Evolutionary conservation across 2,329 filamentous ascomycete species (phyloP).

Genomic region (Westerdykella ornata): DNA sequence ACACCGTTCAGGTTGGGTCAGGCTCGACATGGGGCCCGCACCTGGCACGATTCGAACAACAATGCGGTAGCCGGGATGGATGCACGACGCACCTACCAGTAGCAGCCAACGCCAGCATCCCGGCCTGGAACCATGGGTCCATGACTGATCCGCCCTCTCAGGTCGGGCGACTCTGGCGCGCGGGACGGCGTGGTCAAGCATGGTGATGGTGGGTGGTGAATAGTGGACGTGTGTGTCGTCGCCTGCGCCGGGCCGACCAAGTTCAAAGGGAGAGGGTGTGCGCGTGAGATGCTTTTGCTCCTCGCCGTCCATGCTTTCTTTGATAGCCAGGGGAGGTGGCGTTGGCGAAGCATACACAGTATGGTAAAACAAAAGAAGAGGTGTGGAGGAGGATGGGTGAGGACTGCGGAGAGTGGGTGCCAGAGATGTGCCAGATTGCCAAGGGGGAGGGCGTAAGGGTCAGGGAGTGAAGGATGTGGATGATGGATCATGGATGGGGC

Average conservation of each 20-base stretch:
- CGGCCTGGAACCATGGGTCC: constrained; percentile 28
- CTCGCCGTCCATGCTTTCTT: background rate
- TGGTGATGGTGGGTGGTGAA: constrained; percentile 29
- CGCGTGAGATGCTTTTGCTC: background rate
- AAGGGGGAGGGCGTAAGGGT: no score
- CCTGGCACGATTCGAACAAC: constrained; percentile 19
- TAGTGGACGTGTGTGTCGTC: no score
- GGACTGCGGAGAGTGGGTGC: no score
- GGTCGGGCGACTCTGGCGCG: constrained; percentile 20
- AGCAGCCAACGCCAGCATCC: constrained; percentile 30
- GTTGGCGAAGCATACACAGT: no score
- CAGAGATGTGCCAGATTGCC: no score
- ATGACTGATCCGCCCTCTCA: constrained; percentile 11
- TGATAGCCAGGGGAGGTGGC: background rate
- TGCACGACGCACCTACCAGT: constrained; percentile 23
- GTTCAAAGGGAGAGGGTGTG: background rate
- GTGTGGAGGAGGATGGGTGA: no score
- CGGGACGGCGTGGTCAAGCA: constrained; percentile 38
- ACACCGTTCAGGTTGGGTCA: constrained; percentile 33
- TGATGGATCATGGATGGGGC: background rate
- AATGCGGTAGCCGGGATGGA: constrained; percentile 28
- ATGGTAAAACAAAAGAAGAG: no score
- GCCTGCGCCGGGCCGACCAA: constrained; percentile 31
- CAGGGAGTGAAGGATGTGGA: background rate
- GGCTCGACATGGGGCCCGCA: constrained; percentile 19